Evolutionary conservation across 116 monocot species (phyloP).

Genomic region (Thalassia testudinum): DNA sequence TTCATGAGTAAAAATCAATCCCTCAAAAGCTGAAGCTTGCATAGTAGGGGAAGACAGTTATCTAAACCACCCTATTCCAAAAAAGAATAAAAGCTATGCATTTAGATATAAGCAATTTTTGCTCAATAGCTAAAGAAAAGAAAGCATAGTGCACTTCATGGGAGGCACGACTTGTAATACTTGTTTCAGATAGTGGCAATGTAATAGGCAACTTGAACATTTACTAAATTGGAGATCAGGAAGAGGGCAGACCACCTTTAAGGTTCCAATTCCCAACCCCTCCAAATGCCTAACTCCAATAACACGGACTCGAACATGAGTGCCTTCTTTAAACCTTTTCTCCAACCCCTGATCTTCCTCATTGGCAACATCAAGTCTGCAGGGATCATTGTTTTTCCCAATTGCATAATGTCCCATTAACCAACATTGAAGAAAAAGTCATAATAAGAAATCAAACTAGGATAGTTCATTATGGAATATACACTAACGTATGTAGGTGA

Average conservation of each 20-base stretch:
- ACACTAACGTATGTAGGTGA: slow-evolving; percentile 71
- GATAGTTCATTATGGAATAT: slow-evolving; percentile 9
- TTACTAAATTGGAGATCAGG: too few relatives aligned
- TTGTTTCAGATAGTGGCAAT: too few relatives aligned
- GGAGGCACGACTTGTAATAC: too few relatives aligned
- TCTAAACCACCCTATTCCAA: neutral
- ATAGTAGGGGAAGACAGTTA: slow-evolving; percentile 1
- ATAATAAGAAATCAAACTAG: neutral
- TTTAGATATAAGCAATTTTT: too few relatives aligned
- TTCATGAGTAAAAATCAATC: slow-evolving; percentile 79
- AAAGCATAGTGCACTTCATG: too few relatives aligned
- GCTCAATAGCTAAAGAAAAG: too few relatives aligned
- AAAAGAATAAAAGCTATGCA: neutral
- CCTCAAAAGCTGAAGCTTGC: slow-evolving; percentile 88
- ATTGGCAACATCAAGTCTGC: slow-evolving; percentile 63
- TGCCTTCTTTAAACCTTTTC: slow-evolving; percentile 73
- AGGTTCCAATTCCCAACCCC: slow-evolving; percentile 68
- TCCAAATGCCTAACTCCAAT: slow-evolving; percentile 62
- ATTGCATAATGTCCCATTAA: neutral
- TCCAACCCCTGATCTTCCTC: slow-evolving; percentile 44
- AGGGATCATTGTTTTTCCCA: neutral
- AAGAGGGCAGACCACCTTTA: slow-evolving; percentile 39
- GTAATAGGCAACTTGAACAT: too few relatives aligned
- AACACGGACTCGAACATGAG: slow-evolving; percentile 58
- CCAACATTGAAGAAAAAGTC: neutral